Conservation (phyloP, 2,329 filamentous ascomycete genomes). For the Colletotrichum aenigma region DNA sequence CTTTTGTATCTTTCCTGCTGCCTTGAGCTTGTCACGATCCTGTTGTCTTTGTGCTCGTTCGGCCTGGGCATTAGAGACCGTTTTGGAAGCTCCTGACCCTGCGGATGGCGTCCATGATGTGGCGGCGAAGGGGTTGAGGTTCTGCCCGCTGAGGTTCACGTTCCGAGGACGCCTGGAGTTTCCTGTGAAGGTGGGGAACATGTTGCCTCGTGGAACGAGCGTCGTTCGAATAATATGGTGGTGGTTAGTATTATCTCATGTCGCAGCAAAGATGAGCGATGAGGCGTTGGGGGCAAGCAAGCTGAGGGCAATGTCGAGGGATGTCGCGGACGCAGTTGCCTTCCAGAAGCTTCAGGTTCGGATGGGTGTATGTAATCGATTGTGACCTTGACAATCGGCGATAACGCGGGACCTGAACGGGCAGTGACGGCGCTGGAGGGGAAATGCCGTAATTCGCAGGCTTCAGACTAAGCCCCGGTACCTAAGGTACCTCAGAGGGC, state of each 20-base stretch:
- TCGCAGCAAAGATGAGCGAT: background rate
- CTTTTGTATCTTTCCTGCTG: conserved; percentile 76
- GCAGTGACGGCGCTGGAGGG: background rate
- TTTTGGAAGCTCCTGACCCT: conserved; percentile 71
- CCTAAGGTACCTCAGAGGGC: background rate
- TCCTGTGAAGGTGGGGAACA: conserved; percentile 94
- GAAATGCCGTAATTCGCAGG: conserved; percentile 5
- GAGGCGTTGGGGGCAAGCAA: background rate
- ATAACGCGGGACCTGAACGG: background rate
- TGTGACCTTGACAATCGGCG: background rate
- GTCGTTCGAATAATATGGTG: background rate
- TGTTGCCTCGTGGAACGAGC: conserved; percentile 41
- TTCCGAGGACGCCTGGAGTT: conserved; percentile 84
- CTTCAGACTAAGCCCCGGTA: background rate
- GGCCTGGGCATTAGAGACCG: conserved; percentile 84
- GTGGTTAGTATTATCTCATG: background rate
- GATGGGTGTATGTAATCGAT: conserved; percentile 19
- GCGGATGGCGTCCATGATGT: conserved; percentile 61
- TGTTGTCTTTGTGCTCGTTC: conserved; percentile 81
- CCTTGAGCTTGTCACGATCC: conserved; percentile 78
- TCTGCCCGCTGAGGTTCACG: conserved; percentile 90
- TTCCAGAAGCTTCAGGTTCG: conserved; percentile 22
- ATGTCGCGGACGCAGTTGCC: conserved; percentile 1
- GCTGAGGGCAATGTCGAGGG: background rate
- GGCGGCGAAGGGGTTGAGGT: conserved; percentile 78